Base-by-base conservation (phyloP, 2,329 filamentous ascomycete genomes). In the Uncinocarpus reesii region DNA sequence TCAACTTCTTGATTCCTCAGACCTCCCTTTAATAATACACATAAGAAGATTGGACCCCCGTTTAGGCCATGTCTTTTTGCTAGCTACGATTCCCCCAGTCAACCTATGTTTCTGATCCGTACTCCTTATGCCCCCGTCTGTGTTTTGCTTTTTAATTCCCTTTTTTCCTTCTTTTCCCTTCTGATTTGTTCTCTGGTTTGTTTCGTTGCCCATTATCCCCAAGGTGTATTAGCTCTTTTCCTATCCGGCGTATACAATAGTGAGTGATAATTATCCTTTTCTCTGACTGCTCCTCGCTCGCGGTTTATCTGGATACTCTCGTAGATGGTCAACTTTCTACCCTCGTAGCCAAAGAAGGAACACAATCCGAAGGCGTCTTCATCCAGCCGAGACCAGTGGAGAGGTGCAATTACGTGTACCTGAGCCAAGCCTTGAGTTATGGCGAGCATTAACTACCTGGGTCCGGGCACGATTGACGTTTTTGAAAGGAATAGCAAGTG, bases 181-280 rank as follows among this genome's bases (percentile, higher is more conserved):
- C 42, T 20, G 37, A 18, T 36, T 37, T 45, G 7, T 21, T 36
- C 36, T 29, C 28, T 45, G 38, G 37, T 29, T 24, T 41, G 38
- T 8, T 24, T n/a, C 7, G 16, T 6, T 29, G 38, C 11, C 31
- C 11, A n/a, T 35, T 43, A n/a, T 43, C 29, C 31, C 15, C 13
- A n/a, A 46, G 43, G 43, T 46, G 34, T 46, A 46, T 28, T 46
- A 46, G 15, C 13, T 45, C 7, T 29, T 16, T 46, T 38, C 32
- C 16, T 41, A 41, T n/a, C 35, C 20, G 45, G 45, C 45, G 45
- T 41, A 47, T 41, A 20, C 36, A 47, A 41, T 41, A 41, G 36
- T 47, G 28, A 41, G 28, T 47, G 36, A 34, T 41, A 41, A n/a
- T 20, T 46, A 36, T 23, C 45, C 13, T 31, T 21, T 47, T 20